phyloP scores from a whole-genome alignment of 164 flowering plant species.

The Vitis labrusca region DNA sequence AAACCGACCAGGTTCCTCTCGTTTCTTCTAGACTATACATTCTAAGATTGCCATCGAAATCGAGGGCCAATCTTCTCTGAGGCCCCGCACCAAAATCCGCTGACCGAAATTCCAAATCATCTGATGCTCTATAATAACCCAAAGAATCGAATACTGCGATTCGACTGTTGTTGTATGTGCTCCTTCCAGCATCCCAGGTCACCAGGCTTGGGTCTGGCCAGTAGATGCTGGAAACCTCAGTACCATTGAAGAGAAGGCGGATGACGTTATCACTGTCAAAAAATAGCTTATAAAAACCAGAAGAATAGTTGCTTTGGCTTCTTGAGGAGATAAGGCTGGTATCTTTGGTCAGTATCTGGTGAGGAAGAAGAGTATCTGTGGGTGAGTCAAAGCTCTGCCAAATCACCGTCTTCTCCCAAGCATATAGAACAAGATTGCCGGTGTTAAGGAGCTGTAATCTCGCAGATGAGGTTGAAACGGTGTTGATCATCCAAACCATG shows the following conservation, averaged over 20 bases:
- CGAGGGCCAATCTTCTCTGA: slow-evolving; percentile 26
- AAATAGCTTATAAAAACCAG: slow-evolving; percentile 33
- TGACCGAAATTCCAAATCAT: slow-evolving; percentile 1
- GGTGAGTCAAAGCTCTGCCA: slow-evolving; percentile 49
- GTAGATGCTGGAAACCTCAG: slow-evolving; percentile 23
- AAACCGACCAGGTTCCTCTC: slow-evolving; percentile 14
- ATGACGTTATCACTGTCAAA: slow-evolving; percentile 45
- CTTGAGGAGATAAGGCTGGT: slow-evolving; percentile 23
- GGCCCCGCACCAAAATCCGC: slow-evolving; percentile 13
- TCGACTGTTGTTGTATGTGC: slow-evolving; percentile 19
- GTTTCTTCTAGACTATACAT: slow-evolving; percentile 16
- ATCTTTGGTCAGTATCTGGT: slow-evolving; percentile 23
- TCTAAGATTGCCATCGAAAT: slow-evolving; percentile 33
- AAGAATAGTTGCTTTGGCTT: slow-evolving; percentile 28
- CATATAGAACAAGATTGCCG: too few species aligned
- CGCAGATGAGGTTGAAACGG: too few species aligned
- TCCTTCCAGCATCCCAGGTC: slow-evolving; percentile 8
- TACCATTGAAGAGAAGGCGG: slow-evolving; percentile 23
- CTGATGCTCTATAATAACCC: slow-evolving; percentile 24
- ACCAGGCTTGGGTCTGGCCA: slow-evolving; percentile 26
- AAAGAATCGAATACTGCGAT: slow-evolving; percentile 19
- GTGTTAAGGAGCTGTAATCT: too few species aligned
- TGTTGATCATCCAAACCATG: too few species aligned
- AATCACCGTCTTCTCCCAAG: background rate
- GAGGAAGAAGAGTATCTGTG: slow-evolving; percentile 47